These are phyloP conservation scores for Thielaviopsis euricoi DNA, from an alignment of 2,329 filamentous ascomycete genomes.

Conservation along the genomic window DNA sequence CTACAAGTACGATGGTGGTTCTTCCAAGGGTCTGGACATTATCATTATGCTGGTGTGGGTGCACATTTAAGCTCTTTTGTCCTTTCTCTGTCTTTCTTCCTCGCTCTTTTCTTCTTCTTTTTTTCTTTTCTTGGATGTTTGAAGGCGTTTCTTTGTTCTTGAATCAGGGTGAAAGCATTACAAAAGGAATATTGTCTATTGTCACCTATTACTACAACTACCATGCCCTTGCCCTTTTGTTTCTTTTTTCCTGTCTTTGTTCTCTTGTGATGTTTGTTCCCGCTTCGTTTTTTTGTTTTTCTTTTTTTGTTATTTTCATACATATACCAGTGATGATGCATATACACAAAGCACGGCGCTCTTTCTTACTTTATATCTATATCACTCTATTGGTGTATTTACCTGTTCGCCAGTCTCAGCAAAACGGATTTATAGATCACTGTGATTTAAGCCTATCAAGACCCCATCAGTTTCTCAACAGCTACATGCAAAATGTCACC, in stretches of 20 bases:
- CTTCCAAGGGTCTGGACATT: conserved; percentile 50
- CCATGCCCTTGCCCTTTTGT: neutral
- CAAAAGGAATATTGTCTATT: too few species aligned
- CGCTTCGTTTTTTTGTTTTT: neutral
- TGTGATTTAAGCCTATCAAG: too few species aligned
- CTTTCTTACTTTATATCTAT: too few species aligned
- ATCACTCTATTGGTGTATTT: too few species aligned
- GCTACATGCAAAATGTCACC: too few species aligned
- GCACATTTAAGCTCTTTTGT: conserved; percentile 31
- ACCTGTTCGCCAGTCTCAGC: too few species aligned
- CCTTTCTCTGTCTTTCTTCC: neutral
- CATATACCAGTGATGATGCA: too few species aligned
- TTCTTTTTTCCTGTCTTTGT: neutral
- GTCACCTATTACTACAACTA: neutral
- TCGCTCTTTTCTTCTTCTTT: neutral
- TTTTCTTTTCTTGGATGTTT: neutral
- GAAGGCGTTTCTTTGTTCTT: neutral
- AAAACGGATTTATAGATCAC: too few species aligned
- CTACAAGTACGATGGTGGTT: conserved; percentile 63
- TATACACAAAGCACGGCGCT: too few species aligned
- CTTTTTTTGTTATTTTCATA: neutral
- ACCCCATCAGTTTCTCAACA: too few species aligned
- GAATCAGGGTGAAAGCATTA: neutral
- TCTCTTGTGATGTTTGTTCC: neutral
- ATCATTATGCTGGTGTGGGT: conserved; percentile 68